Percentiles rank a stretch among this genome's conserved stretches.
Evolutionary conservation across 2,329 filamentous ascomycete species (phyloP).

Genomic region (Xylariaceae sp.): DNA sequence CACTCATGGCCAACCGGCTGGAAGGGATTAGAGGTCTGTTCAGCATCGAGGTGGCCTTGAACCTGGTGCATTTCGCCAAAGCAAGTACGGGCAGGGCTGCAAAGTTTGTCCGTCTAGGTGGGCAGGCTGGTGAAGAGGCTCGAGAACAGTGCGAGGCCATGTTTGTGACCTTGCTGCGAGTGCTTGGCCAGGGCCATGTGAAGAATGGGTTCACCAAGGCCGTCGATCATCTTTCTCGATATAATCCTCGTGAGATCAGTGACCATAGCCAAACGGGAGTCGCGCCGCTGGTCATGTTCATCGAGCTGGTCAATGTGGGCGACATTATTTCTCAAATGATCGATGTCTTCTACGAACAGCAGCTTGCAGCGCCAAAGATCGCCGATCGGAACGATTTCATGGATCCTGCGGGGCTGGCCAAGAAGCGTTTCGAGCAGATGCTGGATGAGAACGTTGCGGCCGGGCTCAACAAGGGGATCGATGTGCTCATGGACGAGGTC

Average conservation of each 20-base stretch:
- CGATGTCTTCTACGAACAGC: slow-evolving; percentile 96
- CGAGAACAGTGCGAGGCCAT: slow-evolving; percentile 84
- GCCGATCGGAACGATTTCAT: slow-evolving; percentile 92
- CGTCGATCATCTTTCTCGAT: slow-evolving; percentile 80
- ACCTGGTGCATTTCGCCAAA: slow-evolving; percentile 83
- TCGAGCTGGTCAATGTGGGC: slow-evolving; percentile 95
- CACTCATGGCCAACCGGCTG: slow-evolving; percentile 87
- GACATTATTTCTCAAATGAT: slow-evolving; percentile 98
- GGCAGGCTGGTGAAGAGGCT: slow-evolving; percentile 73
- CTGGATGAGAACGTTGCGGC: slow-evolving; percentile 94
- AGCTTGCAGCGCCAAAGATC: slow-evolving; percentile 73
- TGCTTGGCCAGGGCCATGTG: slow-evolving; percentile 79
- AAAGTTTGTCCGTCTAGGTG: slow-evolving; percentile 72
- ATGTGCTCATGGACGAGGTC: slow-evolving; percentile 96
- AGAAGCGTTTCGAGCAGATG: slow-evolving; percentile 99
- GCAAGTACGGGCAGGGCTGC: slow-evolving; percentile 77
- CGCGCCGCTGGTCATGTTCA: slow-evolving; percentile 86
- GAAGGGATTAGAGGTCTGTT: slow-evolving; percentile 94
- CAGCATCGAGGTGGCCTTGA: slow-evolving; percentile 90
- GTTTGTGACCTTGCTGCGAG: slow-evolving; percentile 76
- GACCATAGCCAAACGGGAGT: slow-evolving; percentile 67
- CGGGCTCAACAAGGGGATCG: slow-evolving; percentile 93
- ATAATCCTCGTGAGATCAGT: slow-evolving; percentile 78
- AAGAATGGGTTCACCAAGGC: slow-evolving; percentile 91
- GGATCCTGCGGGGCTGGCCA: slow-evolving; percentile 82